Base-by-base conservation (phyloP, 352 stramenopile species). In the Phytopythium helicoides region DNA sequence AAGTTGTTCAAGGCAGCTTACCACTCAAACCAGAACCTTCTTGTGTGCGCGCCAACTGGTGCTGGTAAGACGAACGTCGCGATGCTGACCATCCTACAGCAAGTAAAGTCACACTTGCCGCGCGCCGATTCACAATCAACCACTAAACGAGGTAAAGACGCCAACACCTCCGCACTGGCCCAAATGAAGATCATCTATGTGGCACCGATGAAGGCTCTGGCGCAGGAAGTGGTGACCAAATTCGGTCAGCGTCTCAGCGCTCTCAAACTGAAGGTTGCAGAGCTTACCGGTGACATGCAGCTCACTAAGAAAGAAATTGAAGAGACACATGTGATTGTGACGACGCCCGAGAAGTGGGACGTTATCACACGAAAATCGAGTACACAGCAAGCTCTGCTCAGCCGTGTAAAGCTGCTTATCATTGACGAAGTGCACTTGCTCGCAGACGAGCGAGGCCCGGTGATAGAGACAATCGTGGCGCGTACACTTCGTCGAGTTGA, bases 381-480 rank as follows among this genome's bases (percentile, higher is more conserved):
- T 45, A 85, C 77, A 6, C 97, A 99, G 68, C 96, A 97, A 60
- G 73, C 81, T 19, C 66, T 96, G 33, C 59, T 95, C 10, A 86
- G 76, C 38, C 80, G 96, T 48, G 97, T 98, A 42, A 94, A 95
- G 44, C 80, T 99, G 23, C 69, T 99, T 14, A 99, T 99, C 62
- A 98, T 99, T 60, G 98, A 99, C 67, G 98, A 99, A 80, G 96
- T 99, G 10, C 97, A 99, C 61, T 75, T 99, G 42, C 74, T 99
- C 1, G 97, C 97, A 3, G 97, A 99, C 54, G 97, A 99, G 55
- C 90, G 97, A 53, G 97, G 97, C 9, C 96, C 97, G 6, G 97
- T 99, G 1, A 99, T 99, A 53, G 98, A 99, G 63, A 98, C 92
- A 12, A 97, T 99, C 47, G 96, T 99, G n/a, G 96, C 97, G 5